Base-by-base conservation (phyloP, 345 rosid genomes). In the Cardamine resedifolia region DNA sequence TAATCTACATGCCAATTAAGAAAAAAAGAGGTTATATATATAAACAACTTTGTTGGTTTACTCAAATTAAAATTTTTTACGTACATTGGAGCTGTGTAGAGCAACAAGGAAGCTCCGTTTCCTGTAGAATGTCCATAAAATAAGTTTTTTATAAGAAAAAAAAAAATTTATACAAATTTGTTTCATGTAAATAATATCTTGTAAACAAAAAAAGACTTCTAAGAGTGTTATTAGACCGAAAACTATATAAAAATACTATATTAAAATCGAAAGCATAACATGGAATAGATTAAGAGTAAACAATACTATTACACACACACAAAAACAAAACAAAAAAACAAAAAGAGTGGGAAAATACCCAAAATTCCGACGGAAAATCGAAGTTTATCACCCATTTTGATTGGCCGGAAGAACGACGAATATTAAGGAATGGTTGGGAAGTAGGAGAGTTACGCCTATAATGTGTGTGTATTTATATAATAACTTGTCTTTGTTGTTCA, bases 21-120 rank as follows among this genome's bases (percentile, higher is more conserved):
- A 6, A 39, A 66, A 21, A 70, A 5, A 41, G 4, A 61, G 3
- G n/a, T 44, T 59, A 74, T 59, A 39, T 20, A n/a, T 59, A 74
- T 59, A 39, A 27, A n/a, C 4, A 12, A 11, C 16, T 52, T 38
- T 34, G 18, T 45, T 34, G n/a, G 15, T 53, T 43, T 31, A 21
- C 26, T 30, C 9, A 39, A 20, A 18, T 48, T 56, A 31, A 34
- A 26, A n/a, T n/a, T 57, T 15, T 4, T 14, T 66, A n/a, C 77
- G 49, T 94, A 89, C 96, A 82, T 76, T 21, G 98, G 98, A 26
- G 93, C 81, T 49, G 89, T 61, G 33, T 77, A 89, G 52, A 88
- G 92, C 72, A 85, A 70, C 83, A 91, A 81, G 38, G 92, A 84
- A 64, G 97, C 80, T 49, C 87, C 96, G 77, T 89, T 94, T 66